Conservation (phyloP, 305 asterid genomes). For the Vinca major region DNA sequence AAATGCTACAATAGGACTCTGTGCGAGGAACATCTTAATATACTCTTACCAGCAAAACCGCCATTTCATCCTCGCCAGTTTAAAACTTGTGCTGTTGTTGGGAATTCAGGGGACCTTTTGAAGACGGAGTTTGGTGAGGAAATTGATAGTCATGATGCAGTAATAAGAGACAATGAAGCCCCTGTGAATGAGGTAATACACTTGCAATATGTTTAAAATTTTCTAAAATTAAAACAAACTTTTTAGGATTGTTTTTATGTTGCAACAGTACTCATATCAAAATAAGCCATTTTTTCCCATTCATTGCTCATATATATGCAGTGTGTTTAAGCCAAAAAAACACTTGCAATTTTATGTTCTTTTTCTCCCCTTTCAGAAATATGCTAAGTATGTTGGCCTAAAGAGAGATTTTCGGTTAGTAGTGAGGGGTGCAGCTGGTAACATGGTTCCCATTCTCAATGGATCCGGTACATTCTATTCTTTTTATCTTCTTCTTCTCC, state of each 20-base stretch:
- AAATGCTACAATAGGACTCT: constrained; percentile 82
- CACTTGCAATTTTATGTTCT: not conserved
- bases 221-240: not conserved
- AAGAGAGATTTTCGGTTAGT: constrained; percentile 93
- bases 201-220: no score
- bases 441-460: constrained; percentile 77
- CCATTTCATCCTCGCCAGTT: constrained; percentile 95
- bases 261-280: not conserved
- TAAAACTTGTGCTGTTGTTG: constrained; percentile 88
- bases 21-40: constrained; percentile 78
- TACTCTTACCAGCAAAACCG: constrained; percentile 80
- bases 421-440: constrained; percentile 91
- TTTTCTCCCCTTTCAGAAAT: constrained; percentile 43
- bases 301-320: not conserved
- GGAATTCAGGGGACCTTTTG: constrained; percentile 92
- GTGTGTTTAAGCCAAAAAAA: not conserved
- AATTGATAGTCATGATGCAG: constrained; percentile 90
- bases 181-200: constrained; percentile 74
- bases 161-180: constrained; percentile 93
- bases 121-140: constrained; percentile 87
- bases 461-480: constrained; percentile 59
- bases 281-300: not conserved
- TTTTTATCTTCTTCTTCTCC: not conserved
- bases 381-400: constrained; percentile 83
- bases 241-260: not conserved